Conservation (phyloP, 2,329 filamentous ascomycete species). For the Stylonectria norvegica region DNA sequence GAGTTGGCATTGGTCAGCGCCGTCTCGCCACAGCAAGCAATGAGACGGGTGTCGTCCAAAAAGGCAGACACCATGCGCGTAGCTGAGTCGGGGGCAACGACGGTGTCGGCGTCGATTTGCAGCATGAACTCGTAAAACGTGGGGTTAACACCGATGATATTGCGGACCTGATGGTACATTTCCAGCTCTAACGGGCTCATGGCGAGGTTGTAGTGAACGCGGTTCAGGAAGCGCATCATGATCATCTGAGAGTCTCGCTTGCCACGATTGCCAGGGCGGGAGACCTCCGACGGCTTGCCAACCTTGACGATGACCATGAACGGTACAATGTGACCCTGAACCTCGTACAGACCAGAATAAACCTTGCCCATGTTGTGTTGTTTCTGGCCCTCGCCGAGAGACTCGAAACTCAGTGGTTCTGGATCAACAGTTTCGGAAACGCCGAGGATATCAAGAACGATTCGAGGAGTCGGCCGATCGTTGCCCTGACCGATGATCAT, state of each 20-base stretch:
- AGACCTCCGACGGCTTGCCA: slow-evolving; percentile 94
- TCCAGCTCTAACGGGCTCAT: slow-evolving; percentile 97
- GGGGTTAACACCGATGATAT: slow-evolving; percentile 97
- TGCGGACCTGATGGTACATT: slow-evolving; percentile 97
- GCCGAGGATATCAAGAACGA: slow-evolving; percentile 94
- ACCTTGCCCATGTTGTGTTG: slow-evolving; percentile 99
- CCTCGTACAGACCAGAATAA: slow-evolving; percentile 96
- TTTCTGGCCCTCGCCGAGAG: slow-evolving; percentile 89
- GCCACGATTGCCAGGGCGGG: slow-evolving; percentile 92
- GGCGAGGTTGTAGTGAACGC: slow-evolving; percentile 92
- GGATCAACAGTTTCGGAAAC: slow-evolving; percentile 92
- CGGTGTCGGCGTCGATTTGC: slow-evolving; percentile 95
- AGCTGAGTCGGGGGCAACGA: slow-evolving; percentile 83
- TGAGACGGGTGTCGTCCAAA: slow-evolving; percentile 86
- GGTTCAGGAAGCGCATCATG: slow-evolving; percentile 98
- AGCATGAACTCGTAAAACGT: slow-evolving; percentile 97
- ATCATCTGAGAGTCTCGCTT: slow-evolving; percentile 99
- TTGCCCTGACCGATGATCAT: slow-evolving; percentile 99
- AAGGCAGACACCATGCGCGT: slow-evolving; percentile 91
- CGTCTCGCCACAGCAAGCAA: slow-evolving; percentile 93
- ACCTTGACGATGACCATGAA: slow-evolving; percentile 97
- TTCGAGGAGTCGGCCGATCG: slow-evolving; percentile 89
- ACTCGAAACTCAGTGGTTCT: slow-evolving; percentile 94
- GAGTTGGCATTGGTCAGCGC: slow-evolving; percentile 88
- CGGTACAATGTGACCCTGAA: slow-evolving; percentile 95